Evolutionary conservation across 208 protist species (phyloP).

Genomic region (Trypanosoma rangeli): DNA sequence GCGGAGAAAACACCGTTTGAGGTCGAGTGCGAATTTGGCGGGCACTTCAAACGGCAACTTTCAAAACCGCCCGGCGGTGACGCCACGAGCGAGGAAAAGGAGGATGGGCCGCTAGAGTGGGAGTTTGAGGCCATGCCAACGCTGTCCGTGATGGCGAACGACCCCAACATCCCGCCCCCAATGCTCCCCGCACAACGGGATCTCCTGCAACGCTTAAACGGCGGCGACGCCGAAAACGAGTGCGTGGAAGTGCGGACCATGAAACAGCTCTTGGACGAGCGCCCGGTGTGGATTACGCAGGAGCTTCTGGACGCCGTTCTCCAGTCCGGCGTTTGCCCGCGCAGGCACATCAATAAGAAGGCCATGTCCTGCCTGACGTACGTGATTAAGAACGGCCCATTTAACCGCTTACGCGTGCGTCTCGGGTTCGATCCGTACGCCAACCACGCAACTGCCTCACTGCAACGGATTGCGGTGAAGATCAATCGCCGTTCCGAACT

Average conservation of each 20-base stretch:
- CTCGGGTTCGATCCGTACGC: slow-evolving; percentile 78
- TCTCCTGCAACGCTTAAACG: slow-evolving; percentile 18
- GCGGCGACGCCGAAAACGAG: slow-evolving; percentile 29
- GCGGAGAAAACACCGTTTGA: slow-evolving; percentile 39
- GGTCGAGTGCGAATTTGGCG: slow-evolving; percentile 44
- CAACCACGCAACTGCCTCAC: slow-evolving; percentile 31
- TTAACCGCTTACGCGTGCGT: slow-evolving; percentile 76
- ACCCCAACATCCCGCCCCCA: slow-evolving; percentile 36
- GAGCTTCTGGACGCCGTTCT: slow-evolving; percentile 61
- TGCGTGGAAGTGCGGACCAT: slow-evolving; percentile 53
- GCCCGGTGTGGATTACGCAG: slow-evolving; percentile 59
- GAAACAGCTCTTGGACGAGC: slow-evolving; percentile 47
- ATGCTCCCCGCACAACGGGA: slow-evolving; percentile 35
- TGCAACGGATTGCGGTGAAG: slow-evolving; percentile 53
- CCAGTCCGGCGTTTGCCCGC: slow-evolving; percentile 61
- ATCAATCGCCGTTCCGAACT: slow-evolving; percentile 57
- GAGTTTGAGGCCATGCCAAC: slow-evolving; percentile 40
- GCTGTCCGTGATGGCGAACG: slow-evolving; percentile 33
- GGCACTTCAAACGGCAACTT: background rate
- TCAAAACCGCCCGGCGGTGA: background rate
- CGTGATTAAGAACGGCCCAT: slow-evolving; percentile 65
- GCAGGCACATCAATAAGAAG: slow-evolving; percentile 62
- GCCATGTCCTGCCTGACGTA: slow-evolving; percentile 71
- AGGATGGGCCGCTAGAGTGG: slow-evolving; percentile 4
- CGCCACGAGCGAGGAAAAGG: background rate